A percentile compares a stretch with the other conserved stretches of the same genome.
phyloP scores from a whole-genome alignment of 441 rosid genomes.

The Corymbia calophylla region DNA sequence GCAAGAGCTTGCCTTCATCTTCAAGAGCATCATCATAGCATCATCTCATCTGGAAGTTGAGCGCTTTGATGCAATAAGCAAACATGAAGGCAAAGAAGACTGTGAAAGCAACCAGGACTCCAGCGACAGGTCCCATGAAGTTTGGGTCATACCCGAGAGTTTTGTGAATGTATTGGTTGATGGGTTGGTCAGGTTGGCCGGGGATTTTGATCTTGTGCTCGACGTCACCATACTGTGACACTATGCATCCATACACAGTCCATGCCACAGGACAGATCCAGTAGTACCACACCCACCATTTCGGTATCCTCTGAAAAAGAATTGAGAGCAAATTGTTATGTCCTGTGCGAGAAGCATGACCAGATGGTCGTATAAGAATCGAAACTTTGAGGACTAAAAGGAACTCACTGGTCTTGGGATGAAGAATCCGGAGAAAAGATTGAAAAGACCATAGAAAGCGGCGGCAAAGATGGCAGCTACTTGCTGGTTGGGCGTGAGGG shows the following conservation, averaged over 20 bases:
- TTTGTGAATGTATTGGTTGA: slow-evolving; percentile 37
- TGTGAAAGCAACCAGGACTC: slow-evolving; percentile 56
- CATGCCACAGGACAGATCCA: slow-evolving; percentile 88
- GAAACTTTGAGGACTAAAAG: not conserved
- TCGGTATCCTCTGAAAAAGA: slow-evolving; percentile 61
- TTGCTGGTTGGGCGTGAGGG: slow-evolving; percentile 90
- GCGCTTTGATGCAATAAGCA: slow-evolving; percentile 54
- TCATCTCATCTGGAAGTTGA: slow-evolving; percentile 77
- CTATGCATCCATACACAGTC: slow-evolving; percentile 79
- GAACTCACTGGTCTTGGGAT: slow-evolving; percentile 81
- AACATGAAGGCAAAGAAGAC: slow-evolving; percentile 61
- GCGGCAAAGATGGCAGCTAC: slow-evolving; percentile 80
- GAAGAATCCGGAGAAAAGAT: slow-evolving; percentile 88
- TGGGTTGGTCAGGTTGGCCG: slow-evolving; percentile 22
- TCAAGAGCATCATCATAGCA: not conserved
- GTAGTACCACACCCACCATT: slow-evolving; percentile 94
- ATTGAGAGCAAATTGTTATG: not conserved
- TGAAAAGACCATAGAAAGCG: slow-evolving; percentile 75
- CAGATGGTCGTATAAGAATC: not conserved
- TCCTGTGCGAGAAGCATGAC: not conserved
- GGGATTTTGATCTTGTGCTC: slow-evolving; percentile 27
- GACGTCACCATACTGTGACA: slow-evolving; percentile 65
- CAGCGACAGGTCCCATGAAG: slow-evolving; percentile 74
- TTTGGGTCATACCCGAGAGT: slow-evolving; percentile 44
- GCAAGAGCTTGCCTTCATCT: not conserved